Base-by-base conservation (phyloP, 495 filamentous ascomycete genomes). In the Penicillium mononematosum region DNA sequence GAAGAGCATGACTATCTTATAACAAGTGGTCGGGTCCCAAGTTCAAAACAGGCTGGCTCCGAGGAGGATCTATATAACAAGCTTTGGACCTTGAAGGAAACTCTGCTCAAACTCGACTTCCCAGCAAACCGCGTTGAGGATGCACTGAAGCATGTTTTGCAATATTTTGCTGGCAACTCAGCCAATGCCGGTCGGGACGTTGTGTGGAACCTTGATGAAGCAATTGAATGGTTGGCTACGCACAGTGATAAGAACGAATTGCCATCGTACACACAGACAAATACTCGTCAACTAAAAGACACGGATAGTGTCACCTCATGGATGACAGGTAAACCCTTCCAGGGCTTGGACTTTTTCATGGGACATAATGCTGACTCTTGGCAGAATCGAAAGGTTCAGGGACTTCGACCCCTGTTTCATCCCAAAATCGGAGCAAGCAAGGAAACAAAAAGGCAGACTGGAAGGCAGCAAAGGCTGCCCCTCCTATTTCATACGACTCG, bases 201-300 rank as follows among this genome's bases (percentile, higher is more conserved):
- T 5, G 79, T 90, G 11, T 95, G 91, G 88, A 92, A 92, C 19
- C 72, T 97, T 45, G 87, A 94, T 55, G 91, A 94, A 67, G 82
- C 83, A n/a, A 61, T 97, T 29, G 89, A 96, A 62, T 96, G 89
- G 90, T 76, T 97, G 19, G 89, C 90, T 20, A 75, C 88, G 58
- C 81, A 91, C 60, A 88, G 84, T 63, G 73, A 80, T 16, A 73
- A 76, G 58, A 80, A 83, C 5, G 87, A 93, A 63, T 79, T 94
- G 31, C 85, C 86, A 2, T 83, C 84, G 45, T 93, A 92, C 70
- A 84, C 85, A 9, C 70, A 71, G 56, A 66, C 65, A 45, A 68
- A 60, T 34, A 44, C 64, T 16, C 67, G 69, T 9, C 63, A 61
- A 8, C 69, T 61, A 39, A 78, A 71, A 58, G 73, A 72, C 36